phyloP scores from a whole-genome alignment of 2,329 filamentous ascomycete species.

The Scytalidium lignicola region DNA sequence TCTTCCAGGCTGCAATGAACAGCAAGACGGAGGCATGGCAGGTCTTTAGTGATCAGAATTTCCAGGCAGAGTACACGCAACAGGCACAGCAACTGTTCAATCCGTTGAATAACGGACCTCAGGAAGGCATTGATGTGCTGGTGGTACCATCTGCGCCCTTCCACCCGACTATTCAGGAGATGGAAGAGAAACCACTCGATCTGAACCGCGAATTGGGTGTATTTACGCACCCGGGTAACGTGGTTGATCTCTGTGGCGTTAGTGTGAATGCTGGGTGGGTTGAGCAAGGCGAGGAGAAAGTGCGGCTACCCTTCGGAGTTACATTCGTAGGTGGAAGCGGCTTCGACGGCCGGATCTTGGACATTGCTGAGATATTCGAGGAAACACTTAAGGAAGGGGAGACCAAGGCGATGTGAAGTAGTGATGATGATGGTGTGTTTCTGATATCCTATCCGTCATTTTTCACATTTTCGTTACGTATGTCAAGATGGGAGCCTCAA shows the following conservation, averaged over 20 bases:
- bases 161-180: slow-evolving; percentile 42
- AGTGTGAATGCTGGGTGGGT: slow-evolving; percentile 24
- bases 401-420: slow-evolving; percentile 31
- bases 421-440: too few relatives aligned
- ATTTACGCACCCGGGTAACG: slow-evolving; percentile 51
- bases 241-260: slow-evolving; percentile 46
- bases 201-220: slow-evolving; percentile 43
- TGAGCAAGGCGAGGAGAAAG: slow-evolving; percentile 8
- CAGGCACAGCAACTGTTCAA: slow-evolving; percentile 16
- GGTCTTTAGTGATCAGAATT: slow-evolving; percentile 34
- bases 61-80: slow-evolving; percentile 20
- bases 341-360: slow-evolving; percentile 29
- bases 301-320: slow-evolving; percentile 31
- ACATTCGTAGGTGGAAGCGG: slow-evolving; percentile 32
- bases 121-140: slow-evolving; percentile 36
- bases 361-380: slow-evolving; percentile 31
- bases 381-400: slow-evolving; percentile 32
- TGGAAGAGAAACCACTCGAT: slow-evolving; percentile 44
- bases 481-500: too few relatives aligned
- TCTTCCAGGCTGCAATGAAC: slow-evolving; percentile 35
- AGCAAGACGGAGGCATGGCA: slow-evolving; percentile 35
- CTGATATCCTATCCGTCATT: too few relatives aligned
- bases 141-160: slow-evolving; percentile 46
- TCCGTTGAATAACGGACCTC: slow-evolving; percentile 20
- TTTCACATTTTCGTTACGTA: too few relatives aligned